Base-by-base conservation (phyloP, 108 stramenopile species). In the Mediolabrus comicus region DNA sequence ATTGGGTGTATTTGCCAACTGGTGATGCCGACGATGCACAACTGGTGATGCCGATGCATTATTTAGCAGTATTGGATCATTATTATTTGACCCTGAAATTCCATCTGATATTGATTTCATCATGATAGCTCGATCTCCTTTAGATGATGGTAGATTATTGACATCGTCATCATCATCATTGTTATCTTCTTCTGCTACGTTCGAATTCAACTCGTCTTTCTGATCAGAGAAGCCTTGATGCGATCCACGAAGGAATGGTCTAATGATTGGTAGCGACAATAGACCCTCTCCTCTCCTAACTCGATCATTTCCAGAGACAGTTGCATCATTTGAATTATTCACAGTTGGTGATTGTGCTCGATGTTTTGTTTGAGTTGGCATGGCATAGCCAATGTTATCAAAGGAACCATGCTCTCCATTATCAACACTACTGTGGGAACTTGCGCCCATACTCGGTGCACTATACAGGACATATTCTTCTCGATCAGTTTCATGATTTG, bases 61-160 rank as follows among this genome's bases (percentile, higher is more conserved):
- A 59, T 31, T 57, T 16, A 8, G 46, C 27, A 59, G 29, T 14
- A 66, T 58, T 17, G 67, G 33, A 19, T 53, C 10, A 49, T 68
- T 32, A 22, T 67, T 53, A 0, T 25, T 36, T 14, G 53, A 43
- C n/a, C 74, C 74, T 26, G 30, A 27, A 25, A 75, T 75, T 1
- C 74, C 74, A 31, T 49, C 27, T 8, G 74, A 75, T 55, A 75
- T 75, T 19, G 66, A 75, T 57, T 75, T 35, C 9, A 61, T 55
- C 16, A 75, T 59, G 2, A 31, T 53, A 24, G 60, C 74, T 34
- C 60, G 74, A 31, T 68, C 67, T 30, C 54, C 61, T 16, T 19
- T 68, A 17, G 41, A 43, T 9, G 41, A 43, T 9, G 60, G 41
- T 13, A 32, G 4, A 53, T 56, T 61, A 33, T 19, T 26, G 0